Conservation (phyloP, 2,329 filamentous ascomycete genomes). For the Drechslerella dactyloides region DNA sequence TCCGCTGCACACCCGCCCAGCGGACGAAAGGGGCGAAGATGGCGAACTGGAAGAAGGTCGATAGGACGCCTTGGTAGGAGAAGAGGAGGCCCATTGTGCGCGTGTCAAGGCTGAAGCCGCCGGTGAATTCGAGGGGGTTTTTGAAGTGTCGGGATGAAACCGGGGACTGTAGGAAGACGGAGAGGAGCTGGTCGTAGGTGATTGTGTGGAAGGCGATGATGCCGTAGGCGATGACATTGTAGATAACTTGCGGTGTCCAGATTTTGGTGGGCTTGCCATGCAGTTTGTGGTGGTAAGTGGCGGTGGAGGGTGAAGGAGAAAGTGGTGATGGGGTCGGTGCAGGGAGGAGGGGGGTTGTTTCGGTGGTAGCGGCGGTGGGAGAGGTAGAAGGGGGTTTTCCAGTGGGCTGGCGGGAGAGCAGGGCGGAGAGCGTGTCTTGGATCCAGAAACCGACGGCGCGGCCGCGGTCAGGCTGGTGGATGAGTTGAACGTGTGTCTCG, state of each 20-base stretch:
- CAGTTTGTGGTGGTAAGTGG: too few relatives aligned
- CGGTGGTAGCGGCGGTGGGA: constrained; percentile 8
- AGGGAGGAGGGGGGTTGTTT: constrained; percentile 56
- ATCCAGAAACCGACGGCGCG: constrained; percentile 78
- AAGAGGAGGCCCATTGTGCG: constrained; percentile 87
- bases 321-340: constrained; percentile 55
- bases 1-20: constrained; percentile 76
- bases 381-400: neutral
- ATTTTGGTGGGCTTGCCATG: constrained; percentile 65
- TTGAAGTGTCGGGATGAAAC: constrained; percentile 58
- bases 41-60: constrained; percentile 82
- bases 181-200: constrained; percentile 91
- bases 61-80: constrained; percentile 85
- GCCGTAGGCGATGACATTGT: constrained; percentile 88
- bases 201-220: constrained; percentile 85
- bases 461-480: constrained; percentile 75
- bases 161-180: constrained; percentile 82
- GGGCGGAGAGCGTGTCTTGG: constrained; percentile 16
- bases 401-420: neutral
- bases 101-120: constrained; percentile 82
- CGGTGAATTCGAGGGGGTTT: constrained; percentile 78
- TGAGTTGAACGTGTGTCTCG: constrained; percentile 88
- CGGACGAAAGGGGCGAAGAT: constrained; percentile 80
- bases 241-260: constrained; percentile 82
- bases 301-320: constrained; percentile 54